These are phyloP conservation scores for Letharia columbiana DNA, from an alignment of 495 filamentous ascomycete genomes.

Conservation along the genomic window DNA sequence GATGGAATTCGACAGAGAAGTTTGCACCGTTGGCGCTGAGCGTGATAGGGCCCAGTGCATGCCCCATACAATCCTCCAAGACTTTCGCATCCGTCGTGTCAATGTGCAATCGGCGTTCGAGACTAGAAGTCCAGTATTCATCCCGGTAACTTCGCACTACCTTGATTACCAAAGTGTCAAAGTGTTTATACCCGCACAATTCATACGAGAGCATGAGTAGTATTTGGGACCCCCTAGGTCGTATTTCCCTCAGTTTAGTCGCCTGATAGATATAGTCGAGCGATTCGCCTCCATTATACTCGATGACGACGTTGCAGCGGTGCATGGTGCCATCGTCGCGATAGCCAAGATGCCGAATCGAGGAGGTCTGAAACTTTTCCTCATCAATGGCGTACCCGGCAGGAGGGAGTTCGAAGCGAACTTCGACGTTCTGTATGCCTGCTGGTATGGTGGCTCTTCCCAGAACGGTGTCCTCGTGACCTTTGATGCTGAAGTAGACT, in stretches of 20 bases:
- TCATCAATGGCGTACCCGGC: fast-evolving
- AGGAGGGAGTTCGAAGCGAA: neutral
- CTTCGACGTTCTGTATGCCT: neutral
- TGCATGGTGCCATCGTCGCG: neutral
- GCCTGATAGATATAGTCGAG: too few species aligned
- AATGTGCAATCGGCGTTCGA: neutral
- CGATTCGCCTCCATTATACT: neutral
- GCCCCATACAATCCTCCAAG: neutral
- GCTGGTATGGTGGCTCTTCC: neutral
- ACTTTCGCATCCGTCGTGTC: neutral
- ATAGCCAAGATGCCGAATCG: neutral
- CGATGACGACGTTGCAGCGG: neutral
- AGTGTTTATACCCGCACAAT: neutral
- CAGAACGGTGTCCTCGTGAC: neutral
- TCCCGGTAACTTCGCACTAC: neutral
- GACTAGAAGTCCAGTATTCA: neutral
- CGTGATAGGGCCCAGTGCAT: neutral
- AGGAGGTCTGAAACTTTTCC: neutral
- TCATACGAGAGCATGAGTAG: neutral
- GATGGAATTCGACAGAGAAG: neutral
- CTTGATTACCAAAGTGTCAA: neutral
- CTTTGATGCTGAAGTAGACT: neutral
- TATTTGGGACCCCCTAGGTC: too few species aligned
- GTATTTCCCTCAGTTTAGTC: too few species aligned
- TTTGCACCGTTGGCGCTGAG: neutral